Base-by-base conservation (phyloP, 176 grass and related monocot species). In the Elymus sibiricus region DNA sequence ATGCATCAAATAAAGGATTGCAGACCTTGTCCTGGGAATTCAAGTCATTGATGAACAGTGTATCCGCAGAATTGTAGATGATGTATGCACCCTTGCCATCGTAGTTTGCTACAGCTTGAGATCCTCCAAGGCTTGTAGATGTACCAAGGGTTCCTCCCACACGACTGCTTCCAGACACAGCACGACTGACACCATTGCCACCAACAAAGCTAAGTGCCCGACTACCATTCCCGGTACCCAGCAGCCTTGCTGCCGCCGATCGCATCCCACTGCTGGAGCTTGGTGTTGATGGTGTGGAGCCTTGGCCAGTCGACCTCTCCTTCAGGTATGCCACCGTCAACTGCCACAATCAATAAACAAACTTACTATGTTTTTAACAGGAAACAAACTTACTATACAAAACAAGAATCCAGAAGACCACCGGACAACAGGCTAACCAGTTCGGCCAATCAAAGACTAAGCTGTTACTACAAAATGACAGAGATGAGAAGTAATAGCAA, bases 11-110 rank as follows among this genome's bases (percentile, higher is more conserved):
- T 53, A 72, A 47, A 91, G 16, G 27, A 77, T 21, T 89, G 13
- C 71, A 38, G 85, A 99, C 97, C 94, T 96, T 99, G 34, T 99
- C 92, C 35, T 92, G 90, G 4, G 97, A 99, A 91, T 96, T 94
- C 58, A 99, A 94, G 80, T 99, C 94, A 62, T 89, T 99, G 40
- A 99, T 85, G 82, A 96, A 96, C 28, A 99, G 70, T 15, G 97
- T 99, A 70, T 99, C 97, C 0, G 92, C 92, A 6, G 88, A 73
- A 89, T 96, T 99, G 89, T 96, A 96, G 49, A 99, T 81, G 81
- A 99, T 93, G 80, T 94, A 99, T 58, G 92, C 78, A 24, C 97
- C 97, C 86, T 94, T 94, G 65, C 88, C 94, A 81, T 99, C 97
- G 74, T 91, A 99, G 79, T 96, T 99, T 29, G 79, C 40, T 53